Percentiles rank a stretch among this genome's conserved stretches.
These are phyloP conservation scores for Sporothrix brasiliensis DNA, from an alignment of 2,329 filamentous ascomycete genomes.

Conservation along the genomic window DNA sequence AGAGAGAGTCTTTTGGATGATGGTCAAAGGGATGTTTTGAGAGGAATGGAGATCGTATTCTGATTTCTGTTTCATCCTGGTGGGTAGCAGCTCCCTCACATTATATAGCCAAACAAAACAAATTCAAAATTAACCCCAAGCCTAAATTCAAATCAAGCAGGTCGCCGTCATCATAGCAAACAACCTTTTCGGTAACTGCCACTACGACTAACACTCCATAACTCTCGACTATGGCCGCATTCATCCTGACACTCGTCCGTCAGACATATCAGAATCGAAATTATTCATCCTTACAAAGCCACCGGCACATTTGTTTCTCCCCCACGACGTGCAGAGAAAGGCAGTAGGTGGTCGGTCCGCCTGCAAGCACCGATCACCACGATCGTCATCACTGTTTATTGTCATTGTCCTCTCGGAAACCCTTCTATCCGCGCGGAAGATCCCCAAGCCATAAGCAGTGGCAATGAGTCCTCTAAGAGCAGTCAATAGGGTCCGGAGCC, in stretches of 20 bases:
- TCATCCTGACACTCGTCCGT: background rate
- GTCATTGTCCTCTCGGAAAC: constrained; percentile 6
- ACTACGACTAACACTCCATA: background rate
- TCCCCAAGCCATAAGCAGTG: background rate
- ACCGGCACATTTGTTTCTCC: constrained; percentile 9
- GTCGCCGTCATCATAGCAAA: constrained; percentile 7
- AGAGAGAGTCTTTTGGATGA: constrained; percentile 11
- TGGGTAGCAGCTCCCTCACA: constrained; percentile 1
- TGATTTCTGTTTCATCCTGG: background rate
- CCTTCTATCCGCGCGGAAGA: constrained; percentile 5
- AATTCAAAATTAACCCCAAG: background rate
- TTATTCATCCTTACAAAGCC: constrained; percentile 1
- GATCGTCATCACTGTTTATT: constrained; percentile 1
- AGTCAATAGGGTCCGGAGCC: background rate
- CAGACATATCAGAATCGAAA: background rate
- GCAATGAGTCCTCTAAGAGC: background rate
- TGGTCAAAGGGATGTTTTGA: constrained; percentile 10
- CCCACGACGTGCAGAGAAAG: background rate
- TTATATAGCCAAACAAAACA: constrained; percentile 9
- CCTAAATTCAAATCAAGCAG: background rate
- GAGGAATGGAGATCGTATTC: constrained; percentile 1
- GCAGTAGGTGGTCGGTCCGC: background rate
- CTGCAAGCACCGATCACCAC: constrained; percentile 14
- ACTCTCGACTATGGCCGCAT: constrained; percentile 12
- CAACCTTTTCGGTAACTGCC: too few relatives aligned